Base-by-base conservation (phyloP, 148 eudicot genomes). In the Vaccinium macrocarpon region DNA sequence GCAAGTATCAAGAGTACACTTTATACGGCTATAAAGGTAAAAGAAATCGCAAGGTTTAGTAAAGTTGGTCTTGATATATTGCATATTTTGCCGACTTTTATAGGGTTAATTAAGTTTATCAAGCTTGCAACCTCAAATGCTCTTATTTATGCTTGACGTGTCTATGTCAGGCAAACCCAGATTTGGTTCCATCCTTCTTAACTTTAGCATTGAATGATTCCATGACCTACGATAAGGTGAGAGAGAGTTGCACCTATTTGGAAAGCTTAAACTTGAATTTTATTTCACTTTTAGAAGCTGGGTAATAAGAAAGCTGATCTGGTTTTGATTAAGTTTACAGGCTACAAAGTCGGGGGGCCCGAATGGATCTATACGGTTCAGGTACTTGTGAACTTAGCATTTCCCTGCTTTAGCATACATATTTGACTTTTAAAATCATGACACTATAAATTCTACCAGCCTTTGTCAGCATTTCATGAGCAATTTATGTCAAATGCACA, bases 291-390 rank as follows among this genome's bases (percentile, higher is more conserved):
- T 42, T 42, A 42, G 46, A 42, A 42, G 46, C 46, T 42, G 46
- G 46, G 46, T 42, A 42, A 6, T 42, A 42, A 74, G 55, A 19
- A 84, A 53, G 77, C 52, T 90, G 85, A 92, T 86, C 66, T 88
- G 57, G 57, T 83, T 82, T 23, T 82, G 55, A 42, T 89, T 86
- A 80, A 86, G 80, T 88, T 87, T 90, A 85, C 90, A 97, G 99
- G 91, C 95, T 71, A 93, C 99, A 79, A 97, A 97, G 90, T 84
- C 98, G 85, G 99, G 99, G 68, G 99, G 99, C 73, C 95, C 99
- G 61, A 97, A 97, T 90, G 99, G 98, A 86, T 97, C 99, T 6
- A 89, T 97, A 89, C 90, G 96, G 78, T 92, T 97, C 89, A 97
- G 99, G 99, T 97, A 94, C 80, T 85, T 50, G 15, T 64, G 46